Conservation (phyloP, 805 yeast genomes). For the Cyberlindnera euphorbiae region DNA sequence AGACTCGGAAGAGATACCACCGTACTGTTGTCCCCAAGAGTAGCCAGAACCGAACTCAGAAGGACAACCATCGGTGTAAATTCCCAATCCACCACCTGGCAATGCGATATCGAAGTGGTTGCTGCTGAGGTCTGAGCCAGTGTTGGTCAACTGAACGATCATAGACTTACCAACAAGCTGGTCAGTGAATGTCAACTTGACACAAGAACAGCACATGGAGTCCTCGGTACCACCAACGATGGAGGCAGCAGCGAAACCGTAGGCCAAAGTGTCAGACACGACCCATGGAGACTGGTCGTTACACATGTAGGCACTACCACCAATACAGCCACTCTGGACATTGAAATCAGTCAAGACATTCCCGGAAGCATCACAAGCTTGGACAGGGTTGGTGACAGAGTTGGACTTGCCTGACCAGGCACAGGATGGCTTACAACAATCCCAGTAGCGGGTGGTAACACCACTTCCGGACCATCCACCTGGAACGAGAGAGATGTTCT, state of each 20-base stretch:
- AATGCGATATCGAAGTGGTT: slow-evolving; percentile 16
- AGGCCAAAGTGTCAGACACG: slow-evolving; percentile 10
- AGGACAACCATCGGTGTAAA: slow-evolving; percentile 10
- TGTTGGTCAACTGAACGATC: slow-evolving; percentile 14
- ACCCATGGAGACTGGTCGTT: slow-evolving; percentile 15
- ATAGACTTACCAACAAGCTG: slow-evolving; percentile 10
- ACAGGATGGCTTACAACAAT: slow-evolving; percentile 14
- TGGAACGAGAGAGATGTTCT: not conserved
- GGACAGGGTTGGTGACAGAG: slow-evolving; percentile 6
- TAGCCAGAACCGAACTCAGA: slow-evolving; percentile 11
- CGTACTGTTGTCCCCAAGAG: slow-evolving; percentile 12
- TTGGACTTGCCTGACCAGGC: slow-evolving; percentile 13
- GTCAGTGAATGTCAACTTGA: slow-evolving; percentile 12
- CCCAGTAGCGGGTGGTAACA: slow-evolving; percentile 14
- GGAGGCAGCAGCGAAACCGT: slow-evolving; percentile 16
- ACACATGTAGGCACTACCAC: slow-evolving; percentile 14
- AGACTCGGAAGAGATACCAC: slow-evolving; percentile 11
- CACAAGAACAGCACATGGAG: slow-evolving; percentile 14
- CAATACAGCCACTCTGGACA: slow-evolving; percentile 12
- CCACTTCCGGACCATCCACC: slow-evolving; percentile 15
- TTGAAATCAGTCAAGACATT: slow-evolving; percentile 9
- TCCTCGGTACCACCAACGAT: slow-evolving; percentile 11
- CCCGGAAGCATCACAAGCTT: slow-evolving; percentile 12
- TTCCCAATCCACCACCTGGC: slow-evolving; percentile 15
- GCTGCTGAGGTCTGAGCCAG: slow-evolving; percentile 9